Conservation (phyloP, 2,329 filamentous ascomycete species). For the Monilinia fructicola region DNA sequence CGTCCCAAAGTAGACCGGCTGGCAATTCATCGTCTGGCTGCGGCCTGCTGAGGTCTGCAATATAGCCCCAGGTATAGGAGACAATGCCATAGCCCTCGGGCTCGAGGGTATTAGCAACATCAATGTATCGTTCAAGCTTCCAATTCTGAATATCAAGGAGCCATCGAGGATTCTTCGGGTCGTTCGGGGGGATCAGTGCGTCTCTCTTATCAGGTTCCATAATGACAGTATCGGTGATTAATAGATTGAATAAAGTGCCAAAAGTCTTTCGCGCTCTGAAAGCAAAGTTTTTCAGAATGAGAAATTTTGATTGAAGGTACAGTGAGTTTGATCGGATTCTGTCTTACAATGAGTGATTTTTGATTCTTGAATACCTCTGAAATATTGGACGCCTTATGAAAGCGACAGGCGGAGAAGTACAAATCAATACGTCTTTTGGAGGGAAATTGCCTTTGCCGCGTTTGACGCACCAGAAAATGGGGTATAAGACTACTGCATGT, state of each 20-base stretch:
- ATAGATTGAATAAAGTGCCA: not conserved
- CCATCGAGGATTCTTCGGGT: not conserved
- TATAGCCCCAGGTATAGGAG: slow-evolving; percentile 15
- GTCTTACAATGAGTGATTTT: no score
- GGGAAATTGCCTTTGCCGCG: not conserved
- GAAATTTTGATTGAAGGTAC: not conserved
- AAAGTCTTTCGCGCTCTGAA: not conserved
- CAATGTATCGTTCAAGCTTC: slow-evolving; percentile 1
- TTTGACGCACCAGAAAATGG: not conserved
- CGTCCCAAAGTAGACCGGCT: not conserved
- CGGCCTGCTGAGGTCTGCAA: slow-evolving; percentile 1
- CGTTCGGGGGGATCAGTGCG: not conserved
- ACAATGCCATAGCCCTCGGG: slow-evolving; percentile 8
- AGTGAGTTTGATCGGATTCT: no score
- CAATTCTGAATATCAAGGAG: slow-evolving; percentile 1
- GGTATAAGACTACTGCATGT: not conserved
- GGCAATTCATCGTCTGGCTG: not conserved
- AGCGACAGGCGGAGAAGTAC: not conserved
- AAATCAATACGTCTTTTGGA: not conserved
- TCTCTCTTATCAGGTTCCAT: not conserved
- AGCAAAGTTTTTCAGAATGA: not conserved
- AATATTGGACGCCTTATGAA: not conserved
- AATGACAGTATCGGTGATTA: not conserved
- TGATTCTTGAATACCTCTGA: no score
- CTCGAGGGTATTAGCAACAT: not conserved